These are phyloP conservation scores for Harringtonia aguacate DNA, from an alignment of 2,329 filamentous ascomycete genomes.

Conservation along the genomic window DNA sequence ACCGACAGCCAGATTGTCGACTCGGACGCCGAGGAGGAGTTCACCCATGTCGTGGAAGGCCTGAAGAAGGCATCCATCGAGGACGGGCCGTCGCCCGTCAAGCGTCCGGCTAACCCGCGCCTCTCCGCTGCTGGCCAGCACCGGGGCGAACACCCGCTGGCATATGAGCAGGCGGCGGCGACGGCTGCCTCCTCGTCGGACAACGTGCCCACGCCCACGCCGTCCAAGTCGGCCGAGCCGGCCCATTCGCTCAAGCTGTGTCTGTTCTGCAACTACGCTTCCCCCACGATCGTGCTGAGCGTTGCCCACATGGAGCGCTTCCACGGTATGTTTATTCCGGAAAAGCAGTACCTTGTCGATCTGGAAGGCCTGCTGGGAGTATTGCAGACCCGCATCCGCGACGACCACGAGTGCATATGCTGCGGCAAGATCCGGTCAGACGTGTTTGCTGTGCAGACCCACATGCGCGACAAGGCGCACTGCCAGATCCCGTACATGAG, in stretches of 20 bases:
- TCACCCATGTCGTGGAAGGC: constrained; percentile 66
- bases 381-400: constrained; percentile 68
- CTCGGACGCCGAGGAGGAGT: constrained; percentile 61
- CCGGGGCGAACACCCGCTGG: constrained; percentile 34
- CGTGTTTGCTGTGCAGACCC: constrained; percentile 74
- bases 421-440: constrained; percentile 78
- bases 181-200: constrained; percentile 10
- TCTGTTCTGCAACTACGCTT: constrained; percentile 86
- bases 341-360: constrained; percentile 73
- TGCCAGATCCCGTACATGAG: constrained; percentile 91
- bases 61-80: constrained; percentile 53
- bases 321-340: constrained; percentile 94
- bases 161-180: constrained; percentile 13
- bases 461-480: constrained; percentile 95
- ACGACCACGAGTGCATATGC: constrained; percentile 75
- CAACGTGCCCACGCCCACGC: constrained; percentile 15
- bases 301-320: constrained; percentile 81
- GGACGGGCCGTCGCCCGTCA: constrained; percentile 37
- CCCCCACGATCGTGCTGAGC: constrained; percentile 65
- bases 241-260: constrained; percentile 46
- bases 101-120: constrained; percentile 41
- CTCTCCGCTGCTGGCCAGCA: constrained; percentile 27
- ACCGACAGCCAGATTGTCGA: constrained; percentile 34
- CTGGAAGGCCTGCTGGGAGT: constrained; percentile 70
- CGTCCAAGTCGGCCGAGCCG: constrained; percentile 21